These are phyloP conservation scores for Leccinum longicurvipes DNA, from an alignment of 768 basidiomycete genomes.

Conservation along the genomic window DNA sequence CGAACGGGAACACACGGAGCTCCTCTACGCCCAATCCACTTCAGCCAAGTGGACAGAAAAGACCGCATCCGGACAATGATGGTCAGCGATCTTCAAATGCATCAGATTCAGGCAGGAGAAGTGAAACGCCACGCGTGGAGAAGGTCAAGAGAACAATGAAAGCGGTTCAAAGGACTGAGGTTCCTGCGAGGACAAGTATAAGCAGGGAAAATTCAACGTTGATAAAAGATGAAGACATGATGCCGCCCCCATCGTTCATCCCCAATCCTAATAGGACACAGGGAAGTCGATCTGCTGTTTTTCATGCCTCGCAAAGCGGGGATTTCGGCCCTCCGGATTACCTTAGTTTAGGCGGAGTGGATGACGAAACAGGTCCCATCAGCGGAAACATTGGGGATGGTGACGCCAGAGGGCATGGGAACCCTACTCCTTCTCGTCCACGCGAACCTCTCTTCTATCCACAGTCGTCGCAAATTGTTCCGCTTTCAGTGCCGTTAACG, in stretches of 20 bases:
- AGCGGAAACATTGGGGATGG: conserved; percentile 1
- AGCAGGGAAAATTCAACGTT: conserved; percentile 14
- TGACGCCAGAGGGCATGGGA: conserved; percentile 4
- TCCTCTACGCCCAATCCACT: conserved; percentile 20
- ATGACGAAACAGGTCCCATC: not conserved
- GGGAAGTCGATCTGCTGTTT: conserved; percentile 7
- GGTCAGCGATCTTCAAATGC: conserved; percentile 28
- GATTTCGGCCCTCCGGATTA: conserved; percentile 17
- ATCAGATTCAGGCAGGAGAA: conserved; percentile 8
- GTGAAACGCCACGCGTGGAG: conserved; percentile 43
- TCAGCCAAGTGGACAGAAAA: conserved; percentile 17
- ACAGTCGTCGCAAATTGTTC: conserved; percentile 19
- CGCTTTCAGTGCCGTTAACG: conserved; percentile 3
- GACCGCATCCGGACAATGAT: conserved; percentile 23
- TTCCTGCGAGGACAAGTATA: conserved; percentile 7
- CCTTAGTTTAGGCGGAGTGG: not conserved
- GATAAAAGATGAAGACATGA: conserved; percentile 29
- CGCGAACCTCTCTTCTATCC: conserved; percentile 25
- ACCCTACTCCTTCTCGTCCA: not conserved
- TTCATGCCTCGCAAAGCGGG: conserved; percentile 14
- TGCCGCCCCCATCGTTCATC: conserved; percentile 38
- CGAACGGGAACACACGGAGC: conserved; percentile 7
- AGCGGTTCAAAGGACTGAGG: conserved; percentile 32
- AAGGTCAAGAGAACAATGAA: conserved; percentile 42
- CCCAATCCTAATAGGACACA: conserved; percentile 16